Evolutionary conservation across 805 yeast species (phyloP), one percentile per base, ranked within the genome.

Genomic region (Wickerhamiella kurtzmanii): DNA sequence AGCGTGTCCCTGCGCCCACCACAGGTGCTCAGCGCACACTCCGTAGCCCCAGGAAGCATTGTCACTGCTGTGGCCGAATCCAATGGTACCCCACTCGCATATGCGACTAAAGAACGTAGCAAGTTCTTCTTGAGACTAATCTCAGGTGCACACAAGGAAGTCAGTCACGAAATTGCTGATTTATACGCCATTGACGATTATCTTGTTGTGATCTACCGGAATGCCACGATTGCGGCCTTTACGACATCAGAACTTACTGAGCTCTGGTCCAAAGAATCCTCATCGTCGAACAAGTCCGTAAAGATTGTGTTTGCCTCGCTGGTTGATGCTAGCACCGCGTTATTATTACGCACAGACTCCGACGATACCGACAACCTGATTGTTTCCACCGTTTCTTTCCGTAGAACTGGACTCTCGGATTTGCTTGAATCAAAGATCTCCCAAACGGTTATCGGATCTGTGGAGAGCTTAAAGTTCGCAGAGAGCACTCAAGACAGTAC

Each of bases 1-100:
- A 48, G 54, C 20, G 55, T 60, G 35, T 43, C 57, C 1, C 46
- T 63, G 16, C 46, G 50, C 6, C 68, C 68, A 18, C 66, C 68
- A 6, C 61, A 57, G 37, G 55, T 60, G 13, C 45, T 56, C 19
- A 56, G 63, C 51, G 57, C 67, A 1, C 57, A 56, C 38, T 54
- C 65, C 6, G 56, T 64, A 3, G 54, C 67, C 2, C 66, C 66
- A 3, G 59, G 56, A 13, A 56, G 59, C 9, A 36, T 39, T 3
- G 49, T 63, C 15, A 53, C 63, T 1, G 58, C 63, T 2, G 44
- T 59, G n/a, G 25, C 46, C 3, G 45, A 43, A 8, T 13, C 37
- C 4, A 50, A 45, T 2, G 41, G 32, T 1, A 45, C 45, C 2
- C 41, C 45, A 11, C 41, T 48, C 8, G 52, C 53, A 6, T 62